Evolutionary conservation across 352 stramenopile genomes (phyloP).

Genomic region (Blastocystis sp.): DNA sequence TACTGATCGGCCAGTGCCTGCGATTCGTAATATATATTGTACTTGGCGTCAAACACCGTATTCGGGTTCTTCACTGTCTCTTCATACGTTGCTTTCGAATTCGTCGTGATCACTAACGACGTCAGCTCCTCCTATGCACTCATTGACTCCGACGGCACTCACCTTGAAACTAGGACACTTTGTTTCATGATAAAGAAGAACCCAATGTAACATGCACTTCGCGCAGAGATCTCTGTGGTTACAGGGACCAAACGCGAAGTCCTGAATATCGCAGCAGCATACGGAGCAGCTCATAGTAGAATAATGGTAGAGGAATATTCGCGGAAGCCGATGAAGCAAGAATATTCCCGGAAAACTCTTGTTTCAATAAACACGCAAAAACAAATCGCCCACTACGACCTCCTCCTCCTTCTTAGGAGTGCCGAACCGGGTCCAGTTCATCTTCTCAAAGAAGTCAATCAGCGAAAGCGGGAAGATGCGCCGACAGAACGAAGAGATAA

Average conservation of each 20-base stretch:
- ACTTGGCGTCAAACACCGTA: background rate
- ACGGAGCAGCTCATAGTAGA: constrained; percentile 15
- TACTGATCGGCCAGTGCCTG: background rate
- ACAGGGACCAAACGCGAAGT: constrained; percentile 46
- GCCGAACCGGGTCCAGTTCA: constrained; percentile 24
- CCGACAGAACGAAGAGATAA: background rate
- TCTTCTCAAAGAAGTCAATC: background rate
- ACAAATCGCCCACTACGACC: background rate
- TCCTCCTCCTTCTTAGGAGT: background rate
- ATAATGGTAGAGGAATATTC: too few relatives aligned
- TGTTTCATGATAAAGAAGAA: constrained; percentile 10
- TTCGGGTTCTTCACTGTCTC: background rate
- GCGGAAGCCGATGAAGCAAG: background rate
- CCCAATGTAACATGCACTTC: constrained; percentile 30
- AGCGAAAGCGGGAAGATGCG: background rate
- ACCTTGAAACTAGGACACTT: constrained; percentile 33
- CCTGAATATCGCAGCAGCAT: background rate
- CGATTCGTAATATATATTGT: constrained; percentile 44
- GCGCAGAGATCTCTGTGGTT: constrained; percentile 44
- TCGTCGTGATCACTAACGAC: constrained; percentile 24
- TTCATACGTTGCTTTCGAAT: background rate
- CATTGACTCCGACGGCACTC: background rate
- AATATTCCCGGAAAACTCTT: constrained; percentile 36
- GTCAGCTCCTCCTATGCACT: background rate
- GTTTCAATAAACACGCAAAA: background rate